Evolutionary conservation across 768 basidiomycete species (phyloP).

Genomic region (Xerocomellus intermedius): DNA sequence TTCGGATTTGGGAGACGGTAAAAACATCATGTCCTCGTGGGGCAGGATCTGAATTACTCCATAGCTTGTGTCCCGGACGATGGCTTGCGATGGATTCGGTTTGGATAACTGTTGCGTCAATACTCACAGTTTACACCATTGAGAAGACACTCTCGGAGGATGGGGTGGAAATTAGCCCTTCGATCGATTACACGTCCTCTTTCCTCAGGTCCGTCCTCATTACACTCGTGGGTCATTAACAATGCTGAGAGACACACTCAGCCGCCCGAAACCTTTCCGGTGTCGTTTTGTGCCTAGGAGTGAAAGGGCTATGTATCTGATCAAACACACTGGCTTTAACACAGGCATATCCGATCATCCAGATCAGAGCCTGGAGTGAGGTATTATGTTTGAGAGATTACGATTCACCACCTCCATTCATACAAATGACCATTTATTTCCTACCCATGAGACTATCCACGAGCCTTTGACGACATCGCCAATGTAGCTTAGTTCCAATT

Average conservation of each 20-base stretch:
- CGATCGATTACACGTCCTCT: constrained; percentile 35
- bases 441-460: not conserved
- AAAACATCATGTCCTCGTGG: not conserved
- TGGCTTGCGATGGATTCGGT: constrained; percentile 43
- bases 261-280: constrained; percentile 43
- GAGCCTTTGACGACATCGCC: not conserved
- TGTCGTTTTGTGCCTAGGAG: constrained; percentile 39
- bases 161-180: constrained; percentile 35
- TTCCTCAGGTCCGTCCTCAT: constrained; percentile 34
- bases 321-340: constrained; percentile 16
- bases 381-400: not conserved
- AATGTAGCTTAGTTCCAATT: not conserved
- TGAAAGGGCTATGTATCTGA: constrained; percentile 29
- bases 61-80: constrained; percentile 45
- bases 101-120: constrained; percentile 42
- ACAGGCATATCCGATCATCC: not conserved
- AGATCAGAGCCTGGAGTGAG: not conserved
- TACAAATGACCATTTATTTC: not conserved
- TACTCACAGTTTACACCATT: constrained; percentile 41
- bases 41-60: not conserved
- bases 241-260: constrained; percentile 12
- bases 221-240: not conserved
- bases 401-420: not conserved
- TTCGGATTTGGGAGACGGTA: constrained; percentile 45
- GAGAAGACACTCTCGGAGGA: constrained; percentile 33